Percentiles rank a stretch among this genome's conserved stretches.
These are phyloP conservation scores for Neurospora sp. DNA, from an alignment of 495 filamentous ascomycete species.

Conservation along the genomic window DNA sequence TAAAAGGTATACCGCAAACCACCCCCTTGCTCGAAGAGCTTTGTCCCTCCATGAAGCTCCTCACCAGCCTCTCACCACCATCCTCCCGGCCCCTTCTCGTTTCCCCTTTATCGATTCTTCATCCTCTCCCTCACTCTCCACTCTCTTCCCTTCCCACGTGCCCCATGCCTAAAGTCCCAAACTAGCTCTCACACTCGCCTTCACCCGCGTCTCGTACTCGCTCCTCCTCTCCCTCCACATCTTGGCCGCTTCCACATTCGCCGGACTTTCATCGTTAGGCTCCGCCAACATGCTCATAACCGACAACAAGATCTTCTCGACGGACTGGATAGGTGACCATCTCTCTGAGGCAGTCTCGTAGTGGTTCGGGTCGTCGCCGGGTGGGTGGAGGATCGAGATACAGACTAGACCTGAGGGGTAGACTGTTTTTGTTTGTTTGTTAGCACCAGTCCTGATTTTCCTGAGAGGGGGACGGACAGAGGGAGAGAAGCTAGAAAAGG, in stretches of 20 bases:
- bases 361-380: constrained; percentile 97
- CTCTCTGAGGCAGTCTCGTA: constrained; percentile 95
- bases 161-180: constrained; percentile 33
- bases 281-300: constrained; percentile 99
- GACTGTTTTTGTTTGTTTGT: constrained; percentile 43
- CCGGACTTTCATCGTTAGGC: constrained; percentile 96
- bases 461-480: no score
- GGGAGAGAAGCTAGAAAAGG: no score
- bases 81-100: not conserved
- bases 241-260: constrained; percentile 95
- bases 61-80: not conserved
- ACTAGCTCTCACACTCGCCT: constrained; percentile 56
- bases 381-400: constrained; percentile 95
- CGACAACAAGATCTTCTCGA: constrained; percentile 94
- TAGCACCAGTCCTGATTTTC: not conserved
- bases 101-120: not conserved
- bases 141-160: not conserved
- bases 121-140: not conserved
- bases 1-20: not conserved
- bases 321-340: constrained; percentile 92
- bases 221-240: constrained; percentile 87
- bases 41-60: not conserved
- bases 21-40: not conserved
- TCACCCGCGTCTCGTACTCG: constrained; percentile 81
- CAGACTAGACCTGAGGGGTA: constrained; percentile 88